Evolutionary conservation across 2,329 filamentous ascomycete species (phyloP), one percentile per base, ranked within the genome.

Genomic region (Camillea tinctor): DNA sequence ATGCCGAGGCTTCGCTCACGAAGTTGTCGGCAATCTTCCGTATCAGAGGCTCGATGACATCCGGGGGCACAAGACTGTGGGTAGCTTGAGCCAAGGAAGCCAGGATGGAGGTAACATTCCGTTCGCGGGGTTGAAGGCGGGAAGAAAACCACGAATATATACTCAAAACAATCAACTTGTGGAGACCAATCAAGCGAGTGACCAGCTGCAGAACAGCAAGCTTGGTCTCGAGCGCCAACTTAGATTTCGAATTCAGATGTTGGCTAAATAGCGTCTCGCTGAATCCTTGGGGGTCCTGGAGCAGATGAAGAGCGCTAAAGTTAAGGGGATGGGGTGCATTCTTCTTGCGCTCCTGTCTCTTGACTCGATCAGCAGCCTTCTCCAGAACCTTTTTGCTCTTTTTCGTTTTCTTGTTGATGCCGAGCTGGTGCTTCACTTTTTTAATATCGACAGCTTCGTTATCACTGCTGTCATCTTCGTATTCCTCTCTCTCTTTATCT

Each of bases 11-110:
- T 77, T 99, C 95, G 0, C 93, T 97, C 1, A 99, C 94, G 72
- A 99, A 99, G 74, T 99, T 95, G 72, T 98, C 97, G 30, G 95
- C 94, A 69, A 99, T 98, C 79, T 97, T 98, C 74, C 92, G 89
- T 1, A 99, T 81, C 4, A 98, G 79, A 0, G 95, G 94, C 74
- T 98, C 93, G 11, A 99, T 81, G 0, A 88, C 90, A 80, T 99
- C 95, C 0, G 94, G 94, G 0, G 95, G 95, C 0, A 99, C 93
- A 44, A 97, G 83, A 64, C 88, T 90, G 74, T 99, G 95, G 7
- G 92, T 93, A 3, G 91, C 91, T 78, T 98, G 95, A 0, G 95
- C 95, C 58, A 98, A 83, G 11, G 89, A 96, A 13, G 95, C 95
- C 59, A 99, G 81, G 76, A 98, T 96, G 0, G 92, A 93, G 0